Base-by-base conservation (phyloP, 2,329 filamentous ascomycete genomes). In the Trichoderma pleuroti region DNA sequence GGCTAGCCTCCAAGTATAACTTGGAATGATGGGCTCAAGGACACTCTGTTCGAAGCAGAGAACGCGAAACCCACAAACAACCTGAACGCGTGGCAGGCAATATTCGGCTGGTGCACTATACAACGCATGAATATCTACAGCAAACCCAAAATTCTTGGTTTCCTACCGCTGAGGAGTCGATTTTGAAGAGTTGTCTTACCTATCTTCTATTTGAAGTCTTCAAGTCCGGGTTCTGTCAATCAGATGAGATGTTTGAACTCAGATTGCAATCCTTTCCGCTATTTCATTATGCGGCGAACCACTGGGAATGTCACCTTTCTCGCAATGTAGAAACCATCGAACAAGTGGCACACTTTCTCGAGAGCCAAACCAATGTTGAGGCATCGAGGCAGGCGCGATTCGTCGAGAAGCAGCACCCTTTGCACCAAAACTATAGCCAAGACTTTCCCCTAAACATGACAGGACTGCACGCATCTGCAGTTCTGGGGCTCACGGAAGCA, bases 321-420 rank as follows among this genome's bases (percentile, higher is more conserved):
- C 46, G 7, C 5, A 21, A 49, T 11, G 3, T 1, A 3, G 2
- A 3, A 6, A 0, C 1, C n/a, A 24, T 49, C 0, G 10, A 49
- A 12, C n/a, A 49, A 1, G 11, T 21, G 0, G 1, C 4, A 12
- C 11, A 3, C 14, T 24, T 49, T 21, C n/a, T 49, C 1, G n/a
- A 49, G n/a, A 14, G 21, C 21, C 10, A 49, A 24, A 0, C 46
- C n/a, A 49, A 8, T 4, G n/a, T 49, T 21, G n/a, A 24, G n/a
- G 46, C 46, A 49, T 49, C 5, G 11, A 12, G 24, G 10, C 46
- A 49, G 24, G 46, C 11, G 10, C 3, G n/a, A 8, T 24, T 12
- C 0, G 2, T 2, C 6, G 0, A 2, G 46, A 49, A 49, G 0
- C 11, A 24, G 1, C 46, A 52, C 11, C 21, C 46, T 8, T 14